Conservation (phyloP, 2,329 filamentous ascomycete species). For the Botryotinia narcissicola region DNA sequence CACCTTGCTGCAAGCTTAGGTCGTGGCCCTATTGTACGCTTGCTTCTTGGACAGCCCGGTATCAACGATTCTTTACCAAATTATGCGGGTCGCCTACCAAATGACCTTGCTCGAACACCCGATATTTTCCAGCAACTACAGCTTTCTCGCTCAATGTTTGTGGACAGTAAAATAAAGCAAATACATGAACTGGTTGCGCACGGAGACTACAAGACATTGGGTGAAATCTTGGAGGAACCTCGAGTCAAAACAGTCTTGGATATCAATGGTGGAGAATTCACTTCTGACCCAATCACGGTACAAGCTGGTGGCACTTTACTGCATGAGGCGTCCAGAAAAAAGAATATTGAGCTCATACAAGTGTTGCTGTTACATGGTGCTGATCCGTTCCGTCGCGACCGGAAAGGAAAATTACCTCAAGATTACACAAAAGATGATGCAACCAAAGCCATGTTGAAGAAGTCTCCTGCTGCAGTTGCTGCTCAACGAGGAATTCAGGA, state of each 20-base stretch:
- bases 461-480: slow-evolving; percentile 88
- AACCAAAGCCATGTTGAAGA: slow-evolving; percentile 85
- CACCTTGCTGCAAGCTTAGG: slow-evolving; percentile 85
- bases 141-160: slow-evolving; percentile 82
- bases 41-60: slow-evolving; percentile 75
- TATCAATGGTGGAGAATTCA: slow-evolving; percentile 87
- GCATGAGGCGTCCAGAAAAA: slow-evolving; percentile 88
- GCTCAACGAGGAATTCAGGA: slow-evolving; percentile 96
- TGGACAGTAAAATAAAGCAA: slow-evolving; percentile 80
- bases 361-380: slow-evolving; percentile 89
- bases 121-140: slow-evolving; percentile 97
- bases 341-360: slow-evolving; percentile 83
- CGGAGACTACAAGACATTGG: slow-evolving; percentile 73
- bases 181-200: slow-evolving; percentile 75
- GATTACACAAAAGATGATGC: slow-evolving; percentile 94
- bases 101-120: slow-evolving; percentile 86
- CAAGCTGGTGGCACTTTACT: slow-evolving; percentile 87
- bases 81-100: slow-evolving; percentile 75
- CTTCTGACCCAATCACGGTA: slow-evolving; percentile 72
- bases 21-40: slow-evolving; percentile 73
- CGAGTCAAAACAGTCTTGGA: slow-evolving; percentile 84
- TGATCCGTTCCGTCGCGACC: slow-evolving; percentile 91
- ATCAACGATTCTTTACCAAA: slow-evolving; percentile 91
- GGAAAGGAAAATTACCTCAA: slow-evolving; percentile 92
- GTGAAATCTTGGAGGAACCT: slow-evolving; percentile 78